Evolutionary conservation across 2,329 filamentous ascomycete genomes (phyloP), one percentile per base, ranked within the genome.

Genomic region (Zymoseptoria tritici): DNA sequence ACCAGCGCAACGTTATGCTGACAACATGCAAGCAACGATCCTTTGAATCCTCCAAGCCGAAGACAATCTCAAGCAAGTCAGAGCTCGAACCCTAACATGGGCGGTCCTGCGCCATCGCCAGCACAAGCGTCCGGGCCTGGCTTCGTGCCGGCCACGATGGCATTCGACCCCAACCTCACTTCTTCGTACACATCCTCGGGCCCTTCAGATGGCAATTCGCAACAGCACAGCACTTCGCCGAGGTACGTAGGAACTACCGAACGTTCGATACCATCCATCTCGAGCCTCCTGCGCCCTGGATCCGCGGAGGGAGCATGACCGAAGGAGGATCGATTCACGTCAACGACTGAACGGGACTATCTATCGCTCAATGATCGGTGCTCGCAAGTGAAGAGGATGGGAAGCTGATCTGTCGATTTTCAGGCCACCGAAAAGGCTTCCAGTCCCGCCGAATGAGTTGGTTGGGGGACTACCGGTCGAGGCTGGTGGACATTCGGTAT

Each of bases 21-120:
- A 36, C 24, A 49, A 46, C 36, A 49, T 16, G 11, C 46, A 68
- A 29, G 66, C 55, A 66, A 66, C 54, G 67, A 69, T 58, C 61
- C 65, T 16, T 26, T 60, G 11, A 60, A 68, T 53, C 62, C 58
- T 22, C 62, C 62, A n/a, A 67, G 58, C 36, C 61, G 67, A 50
- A 60, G 62, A 52, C 46, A 58, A 2, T 69, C 67, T 9, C 60
- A 65, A n/a, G 62, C 55, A n/a, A 70, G 67, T 56, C 60, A 63
- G 9, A 56, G 42, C 20, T 67, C 66, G 36, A 60, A 57, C 49
- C 57, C 60, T 8, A 64, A 60, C 21, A 26, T 55, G 24, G 56
- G 56, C 49, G 29, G 53, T 49, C 19, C 50, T 21, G 49, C 55
- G 22, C 31, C 55, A 20, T 50, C 49, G 26, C 24, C 56, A 49